Base-by-base conservation (phyloP, 164 flowering plant genomes). In the Aristolochia contorta region DNA sequence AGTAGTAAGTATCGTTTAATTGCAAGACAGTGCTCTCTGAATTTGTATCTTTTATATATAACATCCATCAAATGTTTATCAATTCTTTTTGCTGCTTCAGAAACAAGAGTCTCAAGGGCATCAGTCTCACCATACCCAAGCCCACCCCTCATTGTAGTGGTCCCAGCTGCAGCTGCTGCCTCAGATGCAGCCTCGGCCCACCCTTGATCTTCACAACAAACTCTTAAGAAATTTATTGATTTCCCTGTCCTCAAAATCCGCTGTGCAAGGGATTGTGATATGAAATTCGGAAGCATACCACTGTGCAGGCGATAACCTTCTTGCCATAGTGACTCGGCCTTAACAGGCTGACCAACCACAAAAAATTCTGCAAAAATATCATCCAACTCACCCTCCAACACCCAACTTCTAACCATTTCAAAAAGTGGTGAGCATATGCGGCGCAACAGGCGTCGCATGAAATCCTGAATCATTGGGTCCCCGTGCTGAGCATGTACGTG, bases 401-500 rank as follows among this genome's bases (percentile, higher is more conserved):
- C 97, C 99, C 99, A 94, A 71, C 90, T 91, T 73, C 97, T 86
- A 59, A 94, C 99, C 99, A 94, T 91, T 69, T 94, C 97, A 75
- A 94, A 91, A 41, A 94, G 84, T 0, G 99, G 99, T 58, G 97
- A 94, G 59, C 97, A 91, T 20, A 94, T 95, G 18, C 97, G 74
- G 4, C 79, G 79, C 21, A 94, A 89, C 12, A 94, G 75, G 41
- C 88, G 75, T 67, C 74, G 76, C 99, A 94, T 91, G 67, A 94
- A 94, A 54, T 88, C 95, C 56, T 82, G 90, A 41, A 94, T 91
- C 66, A 91, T 71, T 0, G 97, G 91, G 62, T 91, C 96, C 4
- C 99, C 99, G 64, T 94, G 99, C 56, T 82, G 93, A 0, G 96
- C 97, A 61, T 87, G 97, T 77, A 84, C 67, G 71, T 94, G 99